Percentiles rank a stretch among this genome's conserved stretches.
phyloP scores from a whole-genome alignment of 805 yeast genomes.

The Grigorovia transvaalensis region DNA sequence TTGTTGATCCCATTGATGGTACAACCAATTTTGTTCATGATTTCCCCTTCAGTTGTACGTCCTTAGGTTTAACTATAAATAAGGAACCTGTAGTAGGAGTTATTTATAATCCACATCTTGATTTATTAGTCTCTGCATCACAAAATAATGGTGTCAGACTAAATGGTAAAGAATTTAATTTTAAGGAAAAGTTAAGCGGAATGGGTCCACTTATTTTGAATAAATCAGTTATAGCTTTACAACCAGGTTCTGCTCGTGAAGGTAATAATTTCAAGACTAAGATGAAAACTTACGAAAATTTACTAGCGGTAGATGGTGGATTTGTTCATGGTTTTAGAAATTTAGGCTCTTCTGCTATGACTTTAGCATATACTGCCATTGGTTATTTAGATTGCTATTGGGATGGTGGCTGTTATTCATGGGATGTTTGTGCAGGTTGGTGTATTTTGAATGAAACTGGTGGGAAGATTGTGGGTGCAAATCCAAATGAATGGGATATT shows the following conservation, averaged over 20 bases:
- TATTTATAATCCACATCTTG: slow-evolving; percentile 48
- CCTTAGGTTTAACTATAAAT: slow-evolving; percentile 45
- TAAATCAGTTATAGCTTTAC: slow-evolving; percentile 82
- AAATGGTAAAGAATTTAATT: slow-evolving; percentile 37
- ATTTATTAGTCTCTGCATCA: slow-evolving; percentile 43
- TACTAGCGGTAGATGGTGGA: slow-evolving; percentile 81
- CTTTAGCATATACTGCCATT: slow-evolving; percentile 47
- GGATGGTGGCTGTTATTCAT: slow-evolving; percentile 62
- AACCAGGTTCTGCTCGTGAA: slow-evolving; percentile 78
- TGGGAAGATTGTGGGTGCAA: slow-evolving; percentile 46
- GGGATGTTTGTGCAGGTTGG: slow-evolving; percentile 71
- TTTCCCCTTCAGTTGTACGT: slow-evolving; percentile 55
- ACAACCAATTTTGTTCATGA: slow-evolving; percentile 56
- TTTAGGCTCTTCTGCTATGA: slow-evolving; percentile 58
- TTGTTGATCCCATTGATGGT: slow-evolving; percentile 58
- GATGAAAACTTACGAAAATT: slow-evolving; percentile 69
- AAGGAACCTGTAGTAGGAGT: slow-evolving; percentile 51
- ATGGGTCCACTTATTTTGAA: slow-evolving; percentile 78
- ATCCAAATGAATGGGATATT: slow-evolving; percentile 39
- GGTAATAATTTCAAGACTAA: slow-evolving; percentile 80
- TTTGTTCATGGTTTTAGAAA: slow-evolving; percentile 67
- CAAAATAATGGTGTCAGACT: slow-evolving; percentile 45
- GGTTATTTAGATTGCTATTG: slow-evolving; percentile 54
- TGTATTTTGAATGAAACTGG: slow-evolving; percentile 52
- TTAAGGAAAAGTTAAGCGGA: slow-evolving; percentile 59